Conservation (phyloP, 768 basidiomycete genomes). For the Amanita brunnescens region DNA sequence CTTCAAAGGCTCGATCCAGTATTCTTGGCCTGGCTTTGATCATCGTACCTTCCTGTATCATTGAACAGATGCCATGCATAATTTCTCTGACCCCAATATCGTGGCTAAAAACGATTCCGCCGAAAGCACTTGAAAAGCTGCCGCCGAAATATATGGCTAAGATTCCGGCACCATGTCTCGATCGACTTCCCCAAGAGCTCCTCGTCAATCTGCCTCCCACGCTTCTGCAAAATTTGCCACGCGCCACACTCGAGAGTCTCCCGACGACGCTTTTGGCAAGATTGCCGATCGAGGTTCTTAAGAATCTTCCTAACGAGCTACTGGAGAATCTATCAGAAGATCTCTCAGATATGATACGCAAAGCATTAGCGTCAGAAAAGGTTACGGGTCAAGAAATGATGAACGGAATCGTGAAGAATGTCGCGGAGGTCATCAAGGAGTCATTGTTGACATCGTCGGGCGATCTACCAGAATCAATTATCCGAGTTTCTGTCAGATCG, state of each 20-base stretch:
- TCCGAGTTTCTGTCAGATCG: background rate
- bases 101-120: background rate
- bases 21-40: too few species aligned
- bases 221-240: background rate
- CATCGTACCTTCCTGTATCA: background rate
- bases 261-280: background rate
- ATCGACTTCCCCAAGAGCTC: background rate
- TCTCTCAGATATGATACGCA: background rate
- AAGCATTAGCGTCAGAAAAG: background rate
- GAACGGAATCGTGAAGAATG: background rate
- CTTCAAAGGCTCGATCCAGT: too few species aligned
- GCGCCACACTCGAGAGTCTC: background rate
- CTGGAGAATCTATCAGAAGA: background rate
- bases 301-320: background rate
- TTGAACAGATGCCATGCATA: background rate
- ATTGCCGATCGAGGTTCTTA: background rate
- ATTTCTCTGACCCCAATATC: background rate
- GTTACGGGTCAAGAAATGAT: too few species aligned
- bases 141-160: background rate
- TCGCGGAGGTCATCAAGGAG: background rate
- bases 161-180: background rate
- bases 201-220: background rate
- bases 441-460: background rate
- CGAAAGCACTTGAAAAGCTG: background rate
- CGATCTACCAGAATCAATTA: background rate